Conservation (phyloP, 2,329 filamentous ascomycete genomes). For the Trichophaea hybrida region DNA sequence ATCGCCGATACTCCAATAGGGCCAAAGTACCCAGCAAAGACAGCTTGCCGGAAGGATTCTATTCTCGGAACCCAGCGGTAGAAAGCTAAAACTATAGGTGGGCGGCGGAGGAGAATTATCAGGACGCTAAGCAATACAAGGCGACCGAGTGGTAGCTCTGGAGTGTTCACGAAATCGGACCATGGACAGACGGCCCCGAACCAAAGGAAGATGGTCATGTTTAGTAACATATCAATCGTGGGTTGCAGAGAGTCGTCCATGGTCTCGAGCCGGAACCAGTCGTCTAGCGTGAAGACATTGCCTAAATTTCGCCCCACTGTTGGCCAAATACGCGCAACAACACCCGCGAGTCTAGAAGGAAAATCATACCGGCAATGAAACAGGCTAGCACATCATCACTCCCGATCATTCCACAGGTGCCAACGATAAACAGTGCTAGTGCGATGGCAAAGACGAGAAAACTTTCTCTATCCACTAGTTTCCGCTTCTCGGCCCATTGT, state of each 20-base stretch:
- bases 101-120: slow-evolving; percentile 60
- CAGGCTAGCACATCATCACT: slow-evolving; percentile 83
- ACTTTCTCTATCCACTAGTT: slow-evolving; percentile 72
- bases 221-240: slow-evolving; percentile 87
- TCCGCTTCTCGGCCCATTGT: slow-evolving; percentile 67
- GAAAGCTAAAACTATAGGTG: slow-evolving; percentile 60
- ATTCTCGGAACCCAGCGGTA: slow-evolving; percentile 70
- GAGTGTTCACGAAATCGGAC: slow-evolving; percentile 48
- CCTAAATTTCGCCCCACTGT: neutral
- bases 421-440: slow-evolving; percentile 71
- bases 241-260: slow-evolving; percentile 85
- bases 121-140: slow-evolving; percentile 60
- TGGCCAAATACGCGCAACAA: neutral
- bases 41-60: slow-evolving; percentile 54
- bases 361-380: slow-evolving; percentile 80
- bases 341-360: slow-evolving; percentile 63
- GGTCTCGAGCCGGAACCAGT: slow-evolving; percentile 85
- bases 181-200: slow-evolving; percentile 77
- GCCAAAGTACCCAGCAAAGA: slow-evolving; percentile 86
- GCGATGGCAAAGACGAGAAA: slow-evolving; percentile 79
- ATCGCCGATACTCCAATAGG: slow-evolving; percentile 82
- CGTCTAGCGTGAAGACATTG: slow-evolving; percentile 31
- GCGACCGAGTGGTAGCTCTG: slow-evolving; percentile 54
- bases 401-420: slow-evolving; percentile 73
- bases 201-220: slow-evolving; percentile 80